Evolutionary conservation across 2,329 filamentous ascomycete genomes (phyloP).

Genomic region (Dothidotthia symphoricarpi): DNA sequence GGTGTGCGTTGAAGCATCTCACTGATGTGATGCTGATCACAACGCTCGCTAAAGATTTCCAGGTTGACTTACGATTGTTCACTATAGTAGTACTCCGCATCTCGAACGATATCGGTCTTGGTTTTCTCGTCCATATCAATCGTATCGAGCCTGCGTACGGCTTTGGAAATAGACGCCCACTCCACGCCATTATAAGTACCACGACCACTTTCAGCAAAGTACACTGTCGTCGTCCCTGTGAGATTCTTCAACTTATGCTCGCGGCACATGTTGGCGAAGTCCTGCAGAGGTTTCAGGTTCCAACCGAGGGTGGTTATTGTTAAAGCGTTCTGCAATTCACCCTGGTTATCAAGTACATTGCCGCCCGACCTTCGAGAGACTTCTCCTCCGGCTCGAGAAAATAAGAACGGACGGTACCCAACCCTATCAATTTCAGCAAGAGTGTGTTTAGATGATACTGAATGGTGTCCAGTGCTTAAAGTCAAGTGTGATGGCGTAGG

Average conservation of each 20-base stretch:
- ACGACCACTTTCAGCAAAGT: constrained; percentile 20
- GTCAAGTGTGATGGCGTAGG: too few relatives aligned
- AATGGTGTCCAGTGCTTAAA: too few relatives aligned
- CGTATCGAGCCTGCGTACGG: constrained; percentile 29
- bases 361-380: background rate
- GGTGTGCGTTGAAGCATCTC: too few relatives aligned
- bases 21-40: too few relatives aligned
- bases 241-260: constrained; percentile 21
- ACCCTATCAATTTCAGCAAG: constrained; percentile 13
- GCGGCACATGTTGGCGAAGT: constrained; percentile 24
- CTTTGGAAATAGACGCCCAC: constrained; percentile 28
- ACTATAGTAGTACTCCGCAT: constrained; percentile 42
- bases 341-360: constrained; percentile 8
- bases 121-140: constrained; percentile 32
- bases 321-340: constrained; percentile 16
- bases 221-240: constrained; percentile 26
- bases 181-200: constrained; percentile 8
- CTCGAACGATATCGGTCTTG: constrained; percentile 32
- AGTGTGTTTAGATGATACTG: too few relatives aligned
- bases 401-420: constrained; percentile 30
- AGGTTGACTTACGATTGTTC: constrained; percentile 17
- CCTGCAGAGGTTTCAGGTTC: constrained; percentile 24
- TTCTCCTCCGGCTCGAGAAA: constrained; percentile 16
- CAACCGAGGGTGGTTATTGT: constrained; percentile 28
- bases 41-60: too few relatives aligned